Base-by-base conservation (phyloP, 371 early-diverging fungal species). In the Lichtheimia ornata region DNA sequence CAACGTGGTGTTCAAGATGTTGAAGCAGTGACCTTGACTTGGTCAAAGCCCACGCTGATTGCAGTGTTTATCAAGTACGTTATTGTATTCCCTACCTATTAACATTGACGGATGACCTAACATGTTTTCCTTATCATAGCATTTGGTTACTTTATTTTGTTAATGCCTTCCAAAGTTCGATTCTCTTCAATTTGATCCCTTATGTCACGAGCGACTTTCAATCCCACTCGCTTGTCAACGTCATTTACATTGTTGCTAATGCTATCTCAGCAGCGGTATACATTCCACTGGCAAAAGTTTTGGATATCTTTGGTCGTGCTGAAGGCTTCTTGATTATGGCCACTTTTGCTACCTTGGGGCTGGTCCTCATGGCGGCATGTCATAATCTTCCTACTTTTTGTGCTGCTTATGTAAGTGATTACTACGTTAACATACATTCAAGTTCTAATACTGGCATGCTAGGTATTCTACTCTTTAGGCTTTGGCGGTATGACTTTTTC, bases 91-190 rank as follows among this genome's bases (percentile, higher is more conserved):
- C n/a, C 22, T 22, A 22, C 2, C 22, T 22, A 14, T 44, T 42
- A 17, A 2, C n/a, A 24, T 20, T 13, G 7, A 18, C 13, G 20
- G 11, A 3, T 11, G 15, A 12, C 13, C 47, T 56, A 55, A 56
- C 22, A 44, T 51, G 6, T 14, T 22, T 25, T 51, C 9, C 14
- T 49, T 44, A 24, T 44, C 11, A 43, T n/a, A 63, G 63, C 20
- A 63, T 63, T 44, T 63, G 63, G 63, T 52, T 63, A 52, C 63
- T 63, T 52, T 63, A 63, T 43, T 58, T 63, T 20, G 63, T 63
- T 13, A 63, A 63, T 14, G 63, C 63, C 6, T 40, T 63, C 18
- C 64, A 64, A 18, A 53, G 54, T 17, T 64, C 64, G 3, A 64
- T 64, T 18, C 53, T 61, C 25, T 60, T 53, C 25, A 64, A 64